Conservation (phyloP, 2,329 filamentous ascomycete genomes). For the Trichophyton simii region DNA sequence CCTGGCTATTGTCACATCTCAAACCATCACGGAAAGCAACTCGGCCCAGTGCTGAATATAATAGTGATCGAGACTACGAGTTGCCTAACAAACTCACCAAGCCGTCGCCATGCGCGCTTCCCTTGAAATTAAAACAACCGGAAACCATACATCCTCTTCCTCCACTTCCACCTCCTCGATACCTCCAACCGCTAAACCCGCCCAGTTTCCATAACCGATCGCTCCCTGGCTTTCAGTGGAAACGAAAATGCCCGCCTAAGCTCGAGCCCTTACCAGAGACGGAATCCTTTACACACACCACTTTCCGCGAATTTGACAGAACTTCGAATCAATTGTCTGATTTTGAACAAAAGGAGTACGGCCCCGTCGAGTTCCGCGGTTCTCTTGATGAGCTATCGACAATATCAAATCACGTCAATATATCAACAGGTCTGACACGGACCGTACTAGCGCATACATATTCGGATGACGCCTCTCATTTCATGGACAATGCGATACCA, state of each 20-base stretch:
- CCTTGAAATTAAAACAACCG: background rate
- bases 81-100: background rate
- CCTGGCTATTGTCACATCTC: background rate
- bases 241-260: background rate
- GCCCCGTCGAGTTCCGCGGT: background rate
- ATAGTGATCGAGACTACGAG: background rate
- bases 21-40: background rate
- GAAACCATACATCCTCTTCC: background rate
- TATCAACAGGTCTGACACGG: background rate
- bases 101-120: background rate
- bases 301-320: background rate
- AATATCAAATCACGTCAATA: background rate
- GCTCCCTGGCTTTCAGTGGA: background rate
- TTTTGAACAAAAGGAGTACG: background rate
- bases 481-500: slow-evolving; percentile 8
- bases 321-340: background rate
- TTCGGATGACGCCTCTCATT: background rate
- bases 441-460: slow-evolving; percentile 1
- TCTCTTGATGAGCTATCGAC: background rate
- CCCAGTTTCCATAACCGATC: background rate
- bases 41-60: background rate
- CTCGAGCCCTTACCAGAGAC: background rate
- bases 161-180: background rate
- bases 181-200: background rate
- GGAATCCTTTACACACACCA: background rate